Conservation (phyloP, 2,329 filamentous ascomycete species). For the Coniella vitis region DNA sequence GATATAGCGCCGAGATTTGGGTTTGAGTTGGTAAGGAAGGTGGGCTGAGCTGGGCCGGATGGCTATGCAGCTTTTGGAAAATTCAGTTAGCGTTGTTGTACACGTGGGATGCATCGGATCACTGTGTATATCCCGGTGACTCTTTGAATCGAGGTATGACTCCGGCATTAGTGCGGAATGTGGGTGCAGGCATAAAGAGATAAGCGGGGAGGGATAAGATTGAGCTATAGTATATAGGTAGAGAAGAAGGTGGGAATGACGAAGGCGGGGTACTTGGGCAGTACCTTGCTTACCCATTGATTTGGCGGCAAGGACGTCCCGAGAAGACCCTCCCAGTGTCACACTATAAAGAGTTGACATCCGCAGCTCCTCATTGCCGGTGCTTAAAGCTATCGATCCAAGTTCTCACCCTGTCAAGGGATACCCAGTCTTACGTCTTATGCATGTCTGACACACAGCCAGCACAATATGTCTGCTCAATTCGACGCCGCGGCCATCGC, state of each 20-base stretch:
- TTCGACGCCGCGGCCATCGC: constrained; percentile 17
- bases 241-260: too few species aligned
- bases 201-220: too few species aligned
- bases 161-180: not conserved
- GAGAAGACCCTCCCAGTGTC: not conserved
- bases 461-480: constrained; percentile 18
- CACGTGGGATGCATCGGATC: not conserved
- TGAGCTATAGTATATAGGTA: too few species aligned
- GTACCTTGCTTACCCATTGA: not conserved
- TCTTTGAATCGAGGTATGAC: not conserved
- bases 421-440: not conserved
- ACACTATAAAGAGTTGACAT: not conserved
- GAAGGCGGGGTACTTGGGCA: not conserved
- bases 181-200: too few species aligned
- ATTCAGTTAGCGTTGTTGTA: not conserved
- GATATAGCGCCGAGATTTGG: not conserved
- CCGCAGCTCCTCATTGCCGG: not conserved
- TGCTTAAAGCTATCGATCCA: not conserved
- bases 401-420: not conserved
- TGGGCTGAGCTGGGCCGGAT: not conserved
- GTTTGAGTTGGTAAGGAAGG: not conserved
- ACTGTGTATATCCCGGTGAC: not conserved
- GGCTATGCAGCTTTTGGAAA: not conserved
- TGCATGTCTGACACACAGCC: not conserved
- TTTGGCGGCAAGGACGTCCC: not conserved